Conservation (phyloP, 495 filamentous ascomycete genomes). For the Talaromyces borbonicus region DNA sequence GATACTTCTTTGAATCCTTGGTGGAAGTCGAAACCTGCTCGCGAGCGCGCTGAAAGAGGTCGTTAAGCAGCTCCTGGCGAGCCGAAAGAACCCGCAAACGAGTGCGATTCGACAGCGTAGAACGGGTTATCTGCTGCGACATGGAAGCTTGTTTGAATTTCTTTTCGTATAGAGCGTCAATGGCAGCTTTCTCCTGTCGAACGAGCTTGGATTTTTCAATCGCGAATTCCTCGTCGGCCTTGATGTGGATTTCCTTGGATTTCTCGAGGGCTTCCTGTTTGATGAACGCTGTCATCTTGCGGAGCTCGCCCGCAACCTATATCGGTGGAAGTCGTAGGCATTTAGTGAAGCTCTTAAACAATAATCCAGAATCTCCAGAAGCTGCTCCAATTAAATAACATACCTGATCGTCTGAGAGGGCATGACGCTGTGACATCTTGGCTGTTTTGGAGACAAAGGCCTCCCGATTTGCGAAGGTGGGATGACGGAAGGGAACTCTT, state of each 20-base stretch:
- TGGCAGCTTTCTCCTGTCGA: conserved; percentile 81
- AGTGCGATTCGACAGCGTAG: conserved; percentile 89
- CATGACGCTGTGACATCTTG: conserved; percentile 86
- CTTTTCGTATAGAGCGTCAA: conserved; percentile 89
- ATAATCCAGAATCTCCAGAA: background rate
- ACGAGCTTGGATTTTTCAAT: conserved; percentile 99
- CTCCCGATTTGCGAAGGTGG: background rate
- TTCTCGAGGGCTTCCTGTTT: conserved; percentile 96
- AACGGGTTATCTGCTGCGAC: conserved; percentile 94
- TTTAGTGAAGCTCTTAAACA: background rate
- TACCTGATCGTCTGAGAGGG: conserved; percentile 96
- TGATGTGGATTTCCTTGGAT: conserved; percentile 89
- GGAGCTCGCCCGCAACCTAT: conserved; percentile 88
- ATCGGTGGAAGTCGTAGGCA: background rate
- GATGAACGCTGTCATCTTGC: conserved; percentile 99
- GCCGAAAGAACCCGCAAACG: conserved; percentile 76
- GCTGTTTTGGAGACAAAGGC: conserved; percentile 13
- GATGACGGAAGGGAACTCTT: background rate
- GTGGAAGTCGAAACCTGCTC: conserved; percentile 50
- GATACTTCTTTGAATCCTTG: conserved; percentile 64
- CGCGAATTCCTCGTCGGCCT: conserved; percentile 95
- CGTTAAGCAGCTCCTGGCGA: conserved; percentile 82
- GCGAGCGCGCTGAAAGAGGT: conserved; percentile 74
- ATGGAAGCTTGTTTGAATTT: conserved; percentile 96
- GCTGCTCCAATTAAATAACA: conserved; percentile 12